Evolutionary conservation across 2,329 filamentous ascomycete species (phyloP), one percentile per base, ranked within the genome.

Genomic region (Xylariaceae sp.): DNA sequence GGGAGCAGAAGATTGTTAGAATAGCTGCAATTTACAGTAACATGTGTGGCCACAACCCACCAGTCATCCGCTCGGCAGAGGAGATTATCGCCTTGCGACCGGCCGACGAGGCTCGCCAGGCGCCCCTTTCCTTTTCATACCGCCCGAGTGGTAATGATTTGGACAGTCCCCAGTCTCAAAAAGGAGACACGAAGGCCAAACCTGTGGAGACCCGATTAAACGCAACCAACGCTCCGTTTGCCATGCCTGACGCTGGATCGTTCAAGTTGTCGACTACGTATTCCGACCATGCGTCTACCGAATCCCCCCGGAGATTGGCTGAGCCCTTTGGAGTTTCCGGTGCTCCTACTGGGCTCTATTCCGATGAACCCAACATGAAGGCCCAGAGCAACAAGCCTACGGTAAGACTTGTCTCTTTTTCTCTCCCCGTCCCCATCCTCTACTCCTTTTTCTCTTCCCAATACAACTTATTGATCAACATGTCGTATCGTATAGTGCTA

Each of bases 21-120:
- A 55, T 61, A 2, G 63, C 62, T 2, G 48, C 62, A 2, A 56
- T 67, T 15, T 67, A 66, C 39, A 17, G 30, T 1, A 67, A 61
- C 7, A 48, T 66, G 9, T 34, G 56, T 2, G 52, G 59, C 6
- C 47, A 53, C 7, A 9, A 62, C 8, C 5, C 54, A 11, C 57
- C 51, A 15, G 61, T 64, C 8, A 47, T 63, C n/a, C 64, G 63
- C 13, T 47, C 59, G 1, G 30, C 44, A 3, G 42, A 62, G 17
- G 57, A 64, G 39, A 60, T 68, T 11, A 50, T 51, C 4, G 35
- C 47, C 7, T 34, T 66, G n/a, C 60, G 59, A 58, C 45, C 58
- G 3, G 15, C 8, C 2, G 18, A 58, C 13, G 15, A 30, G 35
- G 23, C 23, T 35, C 3, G 23, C 8, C 49, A 5, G n/a, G 49